Evolutionary conservation across 805 yeast species (phyloP).

Genomic region (Monosporozyma aerobia): DNA sequence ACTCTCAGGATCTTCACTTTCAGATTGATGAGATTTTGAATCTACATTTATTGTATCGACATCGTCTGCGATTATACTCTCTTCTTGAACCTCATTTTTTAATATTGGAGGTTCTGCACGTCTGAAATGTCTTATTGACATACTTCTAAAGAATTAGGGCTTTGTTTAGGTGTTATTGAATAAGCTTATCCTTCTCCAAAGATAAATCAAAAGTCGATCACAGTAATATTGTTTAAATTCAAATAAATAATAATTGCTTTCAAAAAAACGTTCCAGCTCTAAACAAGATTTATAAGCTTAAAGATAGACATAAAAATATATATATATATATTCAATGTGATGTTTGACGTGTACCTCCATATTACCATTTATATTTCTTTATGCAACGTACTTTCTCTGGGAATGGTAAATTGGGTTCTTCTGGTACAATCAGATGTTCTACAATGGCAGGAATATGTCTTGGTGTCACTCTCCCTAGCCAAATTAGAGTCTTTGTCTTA

Average conservation of each 20-base stretch:
- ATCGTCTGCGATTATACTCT: background rate
- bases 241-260: too few relatives aligned
- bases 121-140: slow-evolving; percentile 20
- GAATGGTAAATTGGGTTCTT: slow-evolving; percentile 59
- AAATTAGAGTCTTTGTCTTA: slow-evolving; percentile 43
- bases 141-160: background rate
- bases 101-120: slow-evolving; percentile 1
- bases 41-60: background rate
- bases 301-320: too few relatives aligned
- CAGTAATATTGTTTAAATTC: too few relatives aligned
- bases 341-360: background rate
- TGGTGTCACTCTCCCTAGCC: slow-evolving; percentile 86
- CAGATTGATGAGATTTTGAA: background rate
- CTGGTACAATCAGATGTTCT: slow-evolving; percentile 61
- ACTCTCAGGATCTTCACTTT: background rate
- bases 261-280: too few relatives aligned
- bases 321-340: too few relatives aligned
- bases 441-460: slow-evolving; percentile 65
- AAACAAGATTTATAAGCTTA: too few relatives aligned
- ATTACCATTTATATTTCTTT: slow-evolving; percentile 34
- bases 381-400: slow-evolving; percentile 51
- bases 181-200: too few relatives aligned
- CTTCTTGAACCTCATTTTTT: background rate
- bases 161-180: background rate
- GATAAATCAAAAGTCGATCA: too few relatives aligned